phyloP scores from a whole-genome alignment of 73 alveolate species.

The Tetrahymena thermophila region DNA sequence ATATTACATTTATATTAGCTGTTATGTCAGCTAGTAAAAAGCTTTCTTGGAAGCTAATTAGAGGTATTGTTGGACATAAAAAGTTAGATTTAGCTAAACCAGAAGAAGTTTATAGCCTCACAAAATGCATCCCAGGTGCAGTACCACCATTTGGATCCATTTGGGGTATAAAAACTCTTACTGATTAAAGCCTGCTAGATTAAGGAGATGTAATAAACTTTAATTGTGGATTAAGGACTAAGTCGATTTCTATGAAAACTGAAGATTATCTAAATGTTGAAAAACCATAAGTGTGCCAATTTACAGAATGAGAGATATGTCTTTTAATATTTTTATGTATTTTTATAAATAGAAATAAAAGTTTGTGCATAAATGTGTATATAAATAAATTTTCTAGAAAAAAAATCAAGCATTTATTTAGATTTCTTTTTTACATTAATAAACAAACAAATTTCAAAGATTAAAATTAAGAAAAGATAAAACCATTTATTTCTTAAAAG shows the following conservation, averaged over 20 bases:
- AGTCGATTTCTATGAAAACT: constrained; percentile 70
- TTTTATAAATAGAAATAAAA: not conserved
- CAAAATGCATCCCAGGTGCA: constrained; percentile 96
- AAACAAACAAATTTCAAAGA: not conserved
- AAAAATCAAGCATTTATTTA: not conserved
- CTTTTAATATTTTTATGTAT: not conserved
- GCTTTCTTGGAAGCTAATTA: constrained; percentile 79
- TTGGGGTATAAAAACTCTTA: constrained; percentile 71
- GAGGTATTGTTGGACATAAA: constrained; percentile 74
- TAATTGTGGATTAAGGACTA: constrained; percentile 93
- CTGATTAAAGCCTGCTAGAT: constrained; percentile 72
- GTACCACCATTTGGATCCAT: constrained; percentile 98
- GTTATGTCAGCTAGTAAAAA: constrained; percentile 91
- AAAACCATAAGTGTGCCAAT: constrained; percentile 82
- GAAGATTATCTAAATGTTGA: constrained; percentile 84
- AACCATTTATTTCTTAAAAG: too few species aligned
- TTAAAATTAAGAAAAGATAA: too few species aligned
- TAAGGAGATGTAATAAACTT: constrained; percentile 87
- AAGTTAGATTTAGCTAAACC: constrained; percentile 86
- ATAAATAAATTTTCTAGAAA: not conserved
- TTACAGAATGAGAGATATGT: constrained; percentile 31
- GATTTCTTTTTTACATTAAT: not conserved
- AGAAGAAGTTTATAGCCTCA: constrained; percentile 77
- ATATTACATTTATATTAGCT: constrained; percentile 63
- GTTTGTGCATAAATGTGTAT: not conserved